A percentile compares a stretch with the other conserved stretches of the same genome.
These are phyloP conservation scores for Buxus sempervirens DNA, from an alignment of 164 flowering plant genomes.

Conservation along the genomic window DNA sequence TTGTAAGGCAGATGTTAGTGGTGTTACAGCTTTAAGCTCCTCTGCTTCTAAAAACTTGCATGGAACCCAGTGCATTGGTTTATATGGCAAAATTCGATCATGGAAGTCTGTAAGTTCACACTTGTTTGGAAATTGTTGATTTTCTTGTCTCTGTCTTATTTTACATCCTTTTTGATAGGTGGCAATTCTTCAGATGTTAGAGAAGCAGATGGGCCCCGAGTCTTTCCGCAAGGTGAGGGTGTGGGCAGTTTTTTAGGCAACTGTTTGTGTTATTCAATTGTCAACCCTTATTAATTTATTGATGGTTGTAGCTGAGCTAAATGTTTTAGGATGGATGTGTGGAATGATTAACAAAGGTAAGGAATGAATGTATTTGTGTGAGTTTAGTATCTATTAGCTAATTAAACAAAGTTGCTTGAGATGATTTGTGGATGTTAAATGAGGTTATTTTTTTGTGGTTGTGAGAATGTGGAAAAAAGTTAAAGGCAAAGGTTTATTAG, in stretches of 20 bases:
- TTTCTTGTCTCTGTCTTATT: constrained; percentile 1
- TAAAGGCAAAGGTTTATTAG: too few species aligned
- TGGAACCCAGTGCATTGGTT: constrained; percentile 83
- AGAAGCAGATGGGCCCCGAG: constrained; percentile 99
- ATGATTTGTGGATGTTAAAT: too few species aligned
- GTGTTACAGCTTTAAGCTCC: constrained; percentile 75
- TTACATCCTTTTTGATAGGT: constrained; percentile 42
- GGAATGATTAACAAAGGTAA: too few species aligned
- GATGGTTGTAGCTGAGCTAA: not conserved
- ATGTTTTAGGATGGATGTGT: too few species aligned
- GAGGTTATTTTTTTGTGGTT: too few species aligned
- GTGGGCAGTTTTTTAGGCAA: not conserved
- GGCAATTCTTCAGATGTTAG: constrained; percentile 94
- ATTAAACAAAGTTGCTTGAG: too few species aligned
- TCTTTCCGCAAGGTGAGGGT: constrained; percentile 71
- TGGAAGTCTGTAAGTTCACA: constrained; percentile 91
- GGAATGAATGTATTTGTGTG: too few species aligned
- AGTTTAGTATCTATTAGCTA: too few species aligned
- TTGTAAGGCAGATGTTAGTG: constrained; percentile 82
- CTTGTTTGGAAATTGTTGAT: not conserved
- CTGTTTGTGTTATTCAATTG: not conserved
- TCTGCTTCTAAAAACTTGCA: constrained; percentile 60
- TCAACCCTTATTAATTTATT: not conserved
- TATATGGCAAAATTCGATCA: constrained; percentile 82
- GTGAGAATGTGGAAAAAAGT: too few species aligned